A percentile compares a stretch with the other conserved stretches of the same genome.
Evolutionary conservation across 495 filamentous ascomycete species (phyloP).

Genomic region (Melanomma pulvis-pyrius): DNA sequence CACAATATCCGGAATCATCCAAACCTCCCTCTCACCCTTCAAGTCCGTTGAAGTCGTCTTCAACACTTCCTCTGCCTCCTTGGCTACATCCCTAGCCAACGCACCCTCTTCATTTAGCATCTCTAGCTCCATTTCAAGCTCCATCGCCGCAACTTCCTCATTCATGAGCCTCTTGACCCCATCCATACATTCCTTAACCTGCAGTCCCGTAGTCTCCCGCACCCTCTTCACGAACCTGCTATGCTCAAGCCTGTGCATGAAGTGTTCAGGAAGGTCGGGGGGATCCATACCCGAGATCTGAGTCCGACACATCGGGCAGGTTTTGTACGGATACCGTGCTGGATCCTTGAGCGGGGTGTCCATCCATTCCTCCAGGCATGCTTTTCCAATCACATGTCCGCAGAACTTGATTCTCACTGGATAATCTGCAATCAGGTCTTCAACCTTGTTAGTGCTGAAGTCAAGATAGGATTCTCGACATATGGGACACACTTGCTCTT

Average conservation of each 20-base stretch:
- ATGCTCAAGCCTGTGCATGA: not conserved
- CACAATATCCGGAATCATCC: not conserved
- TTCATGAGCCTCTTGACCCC: not conserved
- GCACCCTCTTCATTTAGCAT: not conserved
- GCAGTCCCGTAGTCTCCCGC: not conserved
- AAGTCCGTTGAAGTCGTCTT: not conserved
- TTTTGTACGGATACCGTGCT: not conserved
- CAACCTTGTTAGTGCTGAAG: not conserved
- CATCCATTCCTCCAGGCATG: constrained; percentile 1
- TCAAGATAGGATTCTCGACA: constrained; percentile 2
- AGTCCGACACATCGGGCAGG: not conserved
- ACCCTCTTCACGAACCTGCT: not conserved
- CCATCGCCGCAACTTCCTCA: not conserved
- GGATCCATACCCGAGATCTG: not conserved
- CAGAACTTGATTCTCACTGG: constrained; percentile 4
- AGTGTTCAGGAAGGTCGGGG: not conserved
- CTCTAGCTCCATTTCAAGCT: not conserved
- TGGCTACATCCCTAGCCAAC: not conserved
- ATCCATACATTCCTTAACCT: not conserved
- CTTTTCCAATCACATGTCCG: not conserved
- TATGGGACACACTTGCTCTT: not conserved
- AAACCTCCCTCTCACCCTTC: not conserved
- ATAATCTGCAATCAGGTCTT: not conserved
- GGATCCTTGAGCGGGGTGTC: not conserved
- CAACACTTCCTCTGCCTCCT: not conserved